These are phyloP conservation scores for Tubosaeta sp. DNA, from an alignment of 768 basidiomycete genomes.

Conservation along the genomic window DNA sequence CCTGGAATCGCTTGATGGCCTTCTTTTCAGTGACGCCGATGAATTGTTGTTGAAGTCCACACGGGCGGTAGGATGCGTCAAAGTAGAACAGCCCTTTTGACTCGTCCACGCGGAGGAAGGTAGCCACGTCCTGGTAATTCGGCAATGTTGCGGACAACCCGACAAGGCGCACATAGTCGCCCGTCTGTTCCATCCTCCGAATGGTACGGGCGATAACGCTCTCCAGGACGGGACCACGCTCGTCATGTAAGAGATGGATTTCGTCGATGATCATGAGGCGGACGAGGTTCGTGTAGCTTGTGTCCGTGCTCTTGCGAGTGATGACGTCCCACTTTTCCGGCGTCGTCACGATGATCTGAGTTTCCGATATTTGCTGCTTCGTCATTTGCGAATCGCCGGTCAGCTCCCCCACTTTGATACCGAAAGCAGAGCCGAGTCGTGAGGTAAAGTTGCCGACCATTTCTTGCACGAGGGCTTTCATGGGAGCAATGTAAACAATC, in stretches of 20 bases:
- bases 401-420: conserved; percentile 88
- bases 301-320: conserved; percentile 95
- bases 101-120: conserved; percentile 92
- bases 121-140: conserved; percentile 96
- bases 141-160: conserved; percentile 97
- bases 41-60: conserved; percentile 94
- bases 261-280: conserved; percentile 97
- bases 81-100: conserved; percentile 95
- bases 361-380: conserved; percentile 93
- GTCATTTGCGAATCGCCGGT: conserved; percentile 99
- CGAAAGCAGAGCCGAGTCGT: conserved; percentile 58
- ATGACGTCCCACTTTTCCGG: conserved; percentile 99
- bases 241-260: conserved; percentile 95
- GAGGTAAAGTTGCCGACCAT: conserved; percentile 93
- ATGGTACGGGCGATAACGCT: conserved; percentile 87
- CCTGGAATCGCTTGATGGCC: conserved; percentile 96
- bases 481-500: conserved; percentile 95
- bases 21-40: conserved; percentile 99
- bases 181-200: conserved; percentile 89
- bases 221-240: conserved; percentile 95
- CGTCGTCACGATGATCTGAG: conserved; percentile 97
- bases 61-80: conserved; percentile 90
- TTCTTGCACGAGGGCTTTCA: conserved; percentile 99
- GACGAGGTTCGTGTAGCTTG: conserved; percentile 94
- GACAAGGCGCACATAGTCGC: conserved; percentile 88